Base-by-base conservation (phyloP, 208 protist genomes). In the Crithidia acanthocephali region DNA sequence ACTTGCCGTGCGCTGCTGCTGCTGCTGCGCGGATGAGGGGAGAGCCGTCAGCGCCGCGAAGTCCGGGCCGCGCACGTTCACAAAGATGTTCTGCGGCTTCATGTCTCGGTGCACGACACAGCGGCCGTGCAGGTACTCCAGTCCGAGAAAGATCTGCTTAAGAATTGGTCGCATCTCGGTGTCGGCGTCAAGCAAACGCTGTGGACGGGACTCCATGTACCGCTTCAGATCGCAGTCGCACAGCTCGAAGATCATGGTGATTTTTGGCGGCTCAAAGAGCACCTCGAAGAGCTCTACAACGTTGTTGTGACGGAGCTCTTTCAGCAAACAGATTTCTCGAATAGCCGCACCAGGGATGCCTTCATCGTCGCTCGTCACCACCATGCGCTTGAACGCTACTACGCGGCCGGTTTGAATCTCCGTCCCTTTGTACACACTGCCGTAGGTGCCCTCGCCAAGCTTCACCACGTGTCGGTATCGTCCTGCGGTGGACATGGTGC, bases 371-470 rank as follows among this genome's bases (percentile, higher is more conserved):
- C 76, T 85, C 6, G 88, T 76, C 13, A 95, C 59, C 18, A 75
- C 79, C 74, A 98, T 97, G 55, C 91, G 86, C 84, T 98, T 98
- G 58, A 97, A 84, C 2, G 94, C 94, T 16, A 97, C 85, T 55
- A 97, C 74, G 15, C 89, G 42, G 1, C 84, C 84, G 0, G 88
- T 97, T 16, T 74, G 64, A 7, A 84, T 63, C 61, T 99, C 92
- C 25, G 87, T 92, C 3, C 94, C 98, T 79, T 98, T 98, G 85
- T 98, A 99, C n/a, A 99, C 98, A 30, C 97, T 93, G 44, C 98
- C 98, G 74, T 99, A 99, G 9, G 98, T 99, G 20, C 98, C 98
- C 68, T 98, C 91, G 7, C 98, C 98, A n/a, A 99, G 85, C 79
- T 98, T 99, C 35, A 96, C 92, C 20, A 99, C 71, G 65, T 97